phyloP scores from a whole-genome alignment of 345 rosid species.

The Bruguiera gymnorhiza region DNA sequence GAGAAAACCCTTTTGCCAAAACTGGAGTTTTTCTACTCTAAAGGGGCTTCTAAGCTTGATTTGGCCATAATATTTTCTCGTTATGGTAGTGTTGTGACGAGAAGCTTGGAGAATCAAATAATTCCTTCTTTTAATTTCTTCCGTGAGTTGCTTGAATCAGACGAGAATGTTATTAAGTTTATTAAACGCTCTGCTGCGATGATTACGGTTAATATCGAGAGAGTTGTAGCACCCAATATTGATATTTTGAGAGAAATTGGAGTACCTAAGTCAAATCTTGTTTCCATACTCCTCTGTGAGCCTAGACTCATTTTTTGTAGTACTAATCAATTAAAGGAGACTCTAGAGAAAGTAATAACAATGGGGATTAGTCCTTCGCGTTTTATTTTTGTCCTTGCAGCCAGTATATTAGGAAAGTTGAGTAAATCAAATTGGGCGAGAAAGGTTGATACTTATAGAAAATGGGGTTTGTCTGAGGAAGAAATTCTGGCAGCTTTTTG shows the following conservation, averaged over 20 bases:
- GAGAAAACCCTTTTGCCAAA: conserved; percentile 37
- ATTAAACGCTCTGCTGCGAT: not conserved
- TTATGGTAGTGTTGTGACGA: not conserved
- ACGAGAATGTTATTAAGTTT: conserved; percentile 7
- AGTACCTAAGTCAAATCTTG: conserved; percentile 18
- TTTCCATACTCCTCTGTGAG: not conserved
- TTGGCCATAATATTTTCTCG: conserved; percentile 1
- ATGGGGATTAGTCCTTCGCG: conserved; percentile 24
- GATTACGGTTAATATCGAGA: not conserved
- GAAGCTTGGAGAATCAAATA: conserved; percentile 31
- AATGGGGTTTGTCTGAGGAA: conserved; percentile 33
- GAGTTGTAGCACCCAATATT: not conserved
- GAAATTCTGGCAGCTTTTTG: conserved; percentile 22
- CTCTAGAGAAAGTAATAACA: conserved; percentile 17
- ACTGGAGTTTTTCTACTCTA: conserved; percentile 32
- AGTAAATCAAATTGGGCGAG: conserved; percentile 19
- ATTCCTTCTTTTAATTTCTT: conserved; percentile 28
- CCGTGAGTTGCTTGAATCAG: conserved; percentile 7
- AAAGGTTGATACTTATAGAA: conserved; percentile 15
- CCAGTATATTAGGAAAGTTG: not conserved
- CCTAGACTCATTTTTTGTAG: not conserved
- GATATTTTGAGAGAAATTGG: conserved; percentile 24
- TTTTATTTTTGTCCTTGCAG: conserved; percentile 14
- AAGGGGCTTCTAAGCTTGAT: conserved; percentile 19
- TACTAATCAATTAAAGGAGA: not conserved